Evolutionary conservation across 257 asterid genomes (phyloP).

Genomic region (Apocynum venetum): DNA sequence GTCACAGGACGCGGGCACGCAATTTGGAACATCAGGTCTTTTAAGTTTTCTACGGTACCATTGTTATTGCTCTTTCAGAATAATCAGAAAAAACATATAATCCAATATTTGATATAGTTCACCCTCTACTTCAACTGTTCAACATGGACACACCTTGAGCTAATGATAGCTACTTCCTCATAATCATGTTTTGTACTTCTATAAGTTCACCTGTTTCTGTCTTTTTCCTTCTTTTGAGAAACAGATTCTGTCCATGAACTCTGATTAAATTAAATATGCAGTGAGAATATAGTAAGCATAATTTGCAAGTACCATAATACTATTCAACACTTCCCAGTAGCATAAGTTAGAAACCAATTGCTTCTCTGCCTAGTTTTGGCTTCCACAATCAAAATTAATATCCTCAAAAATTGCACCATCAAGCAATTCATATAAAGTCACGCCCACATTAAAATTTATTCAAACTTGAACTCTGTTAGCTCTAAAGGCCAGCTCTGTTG

Average conservation of each 20-base stretch:
- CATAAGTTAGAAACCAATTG: background rate
- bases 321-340: background rate
- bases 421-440: conserved; percentile 11
- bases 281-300: background rate
- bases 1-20: no score
- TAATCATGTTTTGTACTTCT: no score
- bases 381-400: background rate
- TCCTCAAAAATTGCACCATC: background rate
- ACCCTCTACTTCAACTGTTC: no score
- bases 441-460: conserved; percentile 28
- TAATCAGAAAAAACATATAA: no score
- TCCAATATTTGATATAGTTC: no score
- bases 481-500: conserved; percentile 22
- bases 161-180: no score
- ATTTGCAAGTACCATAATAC: background rate
- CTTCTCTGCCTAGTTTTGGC: background rate
- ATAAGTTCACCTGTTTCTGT: no score
- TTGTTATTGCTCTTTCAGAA: no score
- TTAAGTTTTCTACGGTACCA: no score
- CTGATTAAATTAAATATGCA: background rate
- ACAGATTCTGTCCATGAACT: background rate
- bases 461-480: conserved; percentile 15
- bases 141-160: no score
- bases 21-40: no score
- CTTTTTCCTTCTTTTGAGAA: no score